These are phyloP conservation scores for Arthroderma sp. DNA, from an alignment of 2,329 filamentous ascomycete species.

Conservation along the genomic window DNA sequence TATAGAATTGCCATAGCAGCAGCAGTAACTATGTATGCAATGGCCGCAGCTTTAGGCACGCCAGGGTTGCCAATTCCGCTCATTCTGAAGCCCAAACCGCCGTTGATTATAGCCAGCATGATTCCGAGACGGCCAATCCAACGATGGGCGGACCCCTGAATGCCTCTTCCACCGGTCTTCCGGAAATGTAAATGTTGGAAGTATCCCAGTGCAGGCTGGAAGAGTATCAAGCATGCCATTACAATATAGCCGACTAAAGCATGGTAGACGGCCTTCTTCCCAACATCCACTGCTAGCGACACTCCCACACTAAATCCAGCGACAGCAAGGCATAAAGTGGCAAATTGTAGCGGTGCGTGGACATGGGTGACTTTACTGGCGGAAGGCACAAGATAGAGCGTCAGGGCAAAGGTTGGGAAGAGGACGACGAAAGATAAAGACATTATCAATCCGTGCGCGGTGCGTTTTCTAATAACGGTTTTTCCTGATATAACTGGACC, in stretches of 20 bases:
- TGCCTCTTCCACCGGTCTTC: conserved; percentile 31
- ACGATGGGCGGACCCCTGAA: conserved; percentile 35
- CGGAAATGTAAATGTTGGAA: conserved; percentile 41
- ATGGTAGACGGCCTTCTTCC: conserved; percentile 31
- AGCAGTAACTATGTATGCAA: conserved; percentile 39
- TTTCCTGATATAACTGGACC: background rate
- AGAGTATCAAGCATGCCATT: conserved; percentile 39
- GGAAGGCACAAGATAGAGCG: conserved; percentile 8
- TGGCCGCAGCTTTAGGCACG: conserved; percentile 15
- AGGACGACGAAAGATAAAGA: conserved; percentile 15
- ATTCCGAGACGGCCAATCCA: conserved; percentile 43
- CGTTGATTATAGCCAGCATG: conserved; percentile 43
- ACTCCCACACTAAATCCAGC: conserved; percentile 40
- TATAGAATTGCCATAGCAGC: conserved; percentile 36
- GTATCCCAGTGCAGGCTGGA: conserved; percentile 41
- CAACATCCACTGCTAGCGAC: conserved; percentile 31
- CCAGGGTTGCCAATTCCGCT: conserved; percentile 27
- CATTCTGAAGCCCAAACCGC: conserved; percentile 41
- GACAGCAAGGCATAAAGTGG: conserved; percentile 36
- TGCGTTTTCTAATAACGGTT: conserved; percentile 6
- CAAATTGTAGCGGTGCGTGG: conserved; percentile 34
- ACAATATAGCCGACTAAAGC: conserved; percentile 43
- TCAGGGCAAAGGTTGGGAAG: conserved; percentile 15
- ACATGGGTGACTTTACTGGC: conserved; percentile 15
- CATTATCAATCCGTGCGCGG: conserved; percentile 18